phyloP scores from a whole-genome alignment of 805 yeast species.

The Metschnikowia cubensis region DNA sequence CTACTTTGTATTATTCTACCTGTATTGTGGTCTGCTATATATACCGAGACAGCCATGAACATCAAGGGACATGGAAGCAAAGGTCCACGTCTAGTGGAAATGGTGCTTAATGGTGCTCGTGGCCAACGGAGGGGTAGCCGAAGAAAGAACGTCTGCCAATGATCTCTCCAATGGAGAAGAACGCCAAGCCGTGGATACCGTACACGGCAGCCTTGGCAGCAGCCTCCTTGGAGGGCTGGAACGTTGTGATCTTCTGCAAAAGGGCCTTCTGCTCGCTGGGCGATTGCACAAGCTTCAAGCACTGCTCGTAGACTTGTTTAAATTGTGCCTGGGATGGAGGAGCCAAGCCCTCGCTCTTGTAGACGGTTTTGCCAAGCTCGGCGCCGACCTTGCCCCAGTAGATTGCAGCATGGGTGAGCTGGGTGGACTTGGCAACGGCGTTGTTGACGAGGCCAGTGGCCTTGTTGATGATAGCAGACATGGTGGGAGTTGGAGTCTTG shows the following conservation, averaged over 20 bases:
- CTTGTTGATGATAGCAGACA: slow-evolving; percentile 43
- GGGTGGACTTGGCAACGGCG: slow-evolving; percentile 34
- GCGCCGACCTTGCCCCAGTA: slow-evolving; percentile 77
- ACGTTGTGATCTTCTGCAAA: slow-evolving; percentile 41
- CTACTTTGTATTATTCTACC: background rate
- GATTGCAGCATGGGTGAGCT: slow-evolving; percentile 50
- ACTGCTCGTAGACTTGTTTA: slow-evolving; percentile 62
- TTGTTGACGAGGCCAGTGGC: slow-evolving; percentile 37
- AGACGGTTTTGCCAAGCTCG: slow-evolving; percentile 71
- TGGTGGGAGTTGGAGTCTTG: slow-evolving; percentile 11
- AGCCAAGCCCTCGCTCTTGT: slow-evolving; percentile 86
- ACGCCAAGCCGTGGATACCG: slow-evolving; percentile 81
- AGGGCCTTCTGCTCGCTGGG: slow-evolving; percentile 57
- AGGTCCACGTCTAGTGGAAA: slow-evolving; percentile 15
- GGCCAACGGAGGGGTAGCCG: slow-evolving; percentile 73
- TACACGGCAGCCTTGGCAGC: slow-evolving; percentile 66
- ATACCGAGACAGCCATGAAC: background rate
- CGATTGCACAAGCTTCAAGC: slow-evolving; percentile 33
- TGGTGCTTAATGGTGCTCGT: slow-evolving; percentile 22
- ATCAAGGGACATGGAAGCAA: background rate
- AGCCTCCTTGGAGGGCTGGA: slow-evolving; percentile 51
- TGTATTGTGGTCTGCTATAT: background rate
- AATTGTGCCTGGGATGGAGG: slow-evolving; percentile 82
- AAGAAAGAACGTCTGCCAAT: slow-evolving; percentile 92
- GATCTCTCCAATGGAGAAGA: slow-evolving; percentile 92